Conservation (phyloP, 2,329 filamentous ascomycete species). For the Huntiella omanensis region DNA sequence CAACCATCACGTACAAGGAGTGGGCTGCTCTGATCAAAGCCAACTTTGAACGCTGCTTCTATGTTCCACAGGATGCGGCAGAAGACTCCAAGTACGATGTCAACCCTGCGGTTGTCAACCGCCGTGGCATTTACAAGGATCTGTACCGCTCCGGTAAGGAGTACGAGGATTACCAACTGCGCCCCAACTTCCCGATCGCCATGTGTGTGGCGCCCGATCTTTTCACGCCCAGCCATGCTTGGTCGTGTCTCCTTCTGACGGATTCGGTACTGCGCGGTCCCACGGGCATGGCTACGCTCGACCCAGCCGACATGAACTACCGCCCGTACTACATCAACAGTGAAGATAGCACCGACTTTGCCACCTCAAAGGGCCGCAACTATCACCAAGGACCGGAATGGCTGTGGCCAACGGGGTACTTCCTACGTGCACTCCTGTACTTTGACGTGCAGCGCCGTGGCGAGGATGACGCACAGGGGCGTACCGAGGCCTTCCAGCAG, state of each 20-base stretch:
- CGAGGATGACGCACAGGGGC: slow-evolving; percentile 14
- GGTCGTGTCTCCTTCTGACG: slow-evolving; percentile 59
- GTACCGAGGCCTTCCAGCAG: slow-evolving; percentile 84
- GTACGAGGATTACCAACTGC: slow-evolving; percentile 93
- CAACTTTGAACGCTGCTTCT: slow-evolving; percentile 89
- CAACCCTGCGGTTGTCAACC: slow-evolving; percentile 62
- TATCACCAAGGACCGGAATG: slow-evolving; percentile 98
- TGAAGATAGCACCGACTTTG: slow-evolving; percentile 80
- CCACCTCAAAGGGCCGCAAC: slow-evolving; percentile 84
- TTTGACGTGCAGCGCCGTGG: slow-evolving; percentile 65
- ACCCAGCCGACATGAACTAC: slow-evolving; percentile 84
- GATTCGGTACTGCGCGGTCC: slow-evolving; percentile 70
- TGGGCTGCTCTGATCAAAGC: slow-evolving; percentile 67
- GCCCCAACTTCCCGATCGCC: slow-evolving; percentile 83
- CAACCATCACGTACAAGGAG: slow-evolving; percentile 46
- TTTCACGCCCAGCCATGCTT: slow-evolving; percentile 61
- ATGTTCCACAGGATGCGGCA: slow-evolving; percentile 48
- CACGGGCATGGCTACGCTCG: slow-evolving; percentile 86
- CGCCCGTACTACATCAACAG: slow-evolving; percentile 87
- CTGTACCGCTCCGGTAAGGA: slow-evolving; percentile 85
- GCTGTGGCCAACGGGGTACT: slow-evolving; percentile 95
- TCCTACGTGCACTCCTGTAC: slow-evolving; percentile 74
- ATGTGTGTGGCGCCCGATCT: slow-evolving; percentile 87
- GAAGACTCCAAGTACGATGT: slow-evolving; percentile 67
- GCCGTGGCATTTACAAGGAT: slow-evolving; percentile 95